phyloP scores from a whole-genome alignment of 805 yeast species.

The Saturnispora hagleri region DNA sequence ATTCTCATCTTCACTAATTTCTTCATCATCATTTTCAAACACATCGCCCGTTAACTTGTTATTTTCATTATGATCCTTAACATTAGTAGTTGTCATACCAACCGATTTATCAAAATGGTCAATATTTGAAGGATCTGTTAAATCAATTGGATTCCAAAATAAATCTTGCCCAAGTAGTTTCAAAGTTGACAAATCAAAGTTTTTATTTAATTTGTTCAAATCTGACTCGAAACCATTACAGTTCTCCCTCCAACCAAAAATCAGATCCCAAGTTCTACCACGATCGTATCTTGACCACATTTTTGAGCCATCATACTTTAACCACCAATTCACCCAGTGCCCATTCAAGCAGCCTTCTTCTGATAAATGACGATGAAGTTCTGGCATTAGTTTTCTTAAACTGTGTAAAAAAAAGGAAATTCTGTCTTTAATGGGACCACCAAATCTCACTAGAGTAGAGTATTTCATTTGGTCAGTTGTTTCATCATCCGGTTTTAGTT shows the following conservation, averaged over 20 bases:
- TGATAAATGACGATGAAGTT: conserved; percentile 60
- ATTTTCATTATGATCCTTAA: background rate
- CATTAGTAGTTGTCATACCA: background rate
- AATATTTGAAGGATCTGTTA: conserved; percentile 13
- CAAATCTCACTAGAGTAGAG: conserved; percentile 24
- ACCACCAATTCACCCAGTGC: conserved; percentile 94
- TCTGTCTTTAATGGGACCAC: conserved; percentile 59
- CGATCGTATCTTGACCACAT: conserved; percentile 75
- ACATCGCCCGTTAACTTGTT: background rate
- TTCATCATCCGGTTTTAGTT: conserved; percentile 8
- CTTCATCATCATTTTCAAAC: conserved; percentile 6
- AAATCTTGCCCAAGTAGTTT: conserved; percentile 46
- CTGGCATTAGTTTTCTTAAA: conserved; percentile 60
- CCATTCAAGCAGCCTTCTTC: conserved; percentile 76
- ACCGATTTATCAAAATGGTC: background rate
- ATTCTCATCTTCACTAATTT: conserved; percentile 1
- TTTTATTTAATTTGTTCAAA: conserved; percentile 15
- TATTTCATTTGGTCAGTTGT: conserved; percentile 14
- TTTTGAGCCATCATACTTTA: conserved; percentile 82
- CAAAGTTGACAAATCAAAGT: conserved; percentile 16
- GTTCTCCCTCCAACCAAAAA: conserved; percentile 65
- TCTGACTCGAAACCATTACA: conserved; percentile 20
- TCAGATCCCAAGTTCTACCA: conserved; percentile 82
- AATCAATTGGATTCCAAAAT: conserved; percentile 44
- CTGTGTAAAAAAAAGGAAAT: conserved; percentile 59